Evolutionary conservation across 257 asterid genomes (phyloP).

Genomic region (Rhazya stricta): DNA sequence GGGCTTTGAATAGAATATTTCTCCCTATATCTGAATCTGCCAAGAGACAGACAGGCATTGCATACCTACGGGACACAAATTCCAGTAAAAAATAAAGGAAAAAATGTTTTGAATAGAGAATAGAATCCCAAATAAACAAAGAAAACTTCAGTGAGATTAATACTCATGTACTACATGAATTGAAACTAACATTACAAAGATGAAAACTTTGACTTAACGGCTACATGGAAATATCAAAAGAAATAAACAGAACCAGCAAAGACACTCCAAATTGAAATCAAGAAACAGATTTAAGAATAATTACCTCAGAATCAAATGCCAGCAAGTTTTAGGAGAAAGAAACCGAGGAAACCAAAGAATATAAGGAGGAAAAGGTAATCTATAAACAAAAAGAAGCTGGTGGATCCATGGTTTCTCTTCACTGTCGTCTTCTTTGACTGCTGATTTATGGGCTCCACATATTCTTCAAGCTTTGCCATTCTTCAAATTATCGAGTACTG

Average conservation of each 20-base stretch:
- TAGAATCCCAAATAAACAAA: neutral
- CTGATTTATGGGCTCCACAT: slow-evolving; percentile 27
- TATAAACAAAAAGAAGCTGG: slow-evolving; percentile 25
- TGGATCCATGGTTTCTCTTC: slow-evolving; percentile 38
- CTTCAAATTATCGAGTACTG: neutral
- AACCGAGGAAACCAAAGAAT: slow-evolving; percentile 63
- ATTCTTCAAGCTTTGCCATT: slow-evolving; percentile 44
- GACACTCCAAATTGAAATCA: neutral
- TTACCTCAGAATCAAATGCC: slow-evolving; percentile 53
- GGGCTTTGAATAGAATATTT: neutral
- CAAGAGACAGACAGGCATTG: neutral
- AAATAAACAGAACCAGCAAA: neutral
- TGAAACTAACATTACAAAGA: neutral
- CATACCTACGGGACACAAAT: neutral
- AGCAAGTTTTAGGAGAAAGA: slow-evolving; percentile 48
- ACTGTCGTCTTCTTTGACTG: slow-evolving; percentile 28
- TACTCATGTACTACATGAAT: neutral
- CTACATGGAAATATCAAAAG: neutral
- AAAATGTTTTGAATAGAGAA: neutral
- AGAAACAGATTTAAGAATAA: slow-evolving; percentile 1
- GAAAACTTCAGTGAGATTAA: no score
- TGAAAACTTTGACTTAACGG: neutral
- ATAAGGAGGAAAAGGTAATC: slow-evolving; percentile 51
- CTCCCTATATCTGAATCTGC: neutral
- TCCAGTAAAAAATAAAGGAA: neutral